Evolutionary conservation across 208 protist genomes (phyloP).

Genomic region (Trypanosoma cruzi): DNA sequence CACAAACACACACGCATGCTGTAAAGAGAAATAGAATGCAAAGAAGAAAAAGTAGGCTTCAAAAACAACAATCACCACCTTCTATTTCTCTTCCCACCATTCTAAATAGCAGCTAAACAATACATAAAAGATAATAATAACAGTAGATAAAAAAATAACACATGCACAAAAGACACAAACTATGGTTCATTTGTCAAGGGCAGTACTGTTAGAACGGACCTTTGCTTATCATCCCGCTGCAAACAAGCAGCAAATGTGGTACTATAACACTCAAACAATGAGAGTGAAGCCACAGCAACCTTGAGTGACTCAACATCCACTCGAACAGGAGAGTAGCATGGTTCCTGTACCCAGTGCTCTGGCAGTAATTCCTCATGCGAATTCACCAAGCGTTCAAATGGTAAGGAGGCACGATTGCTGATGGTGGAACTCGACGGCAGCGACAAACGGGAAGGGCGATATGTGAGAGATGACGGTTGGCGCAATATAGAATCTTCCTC

Average conservation of each 20-base stretch:
- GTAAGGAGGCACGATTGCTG: slow-evolving; percentile 24
- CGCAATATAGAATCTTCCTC: slow-evolving; percentile 9
- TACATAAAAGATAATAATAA: slow-evolving; percentile 25
- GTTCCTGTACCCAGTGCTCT: slow-evolving; percentile 28
- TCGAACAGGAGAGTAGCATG: slow-evolving; percentile 22
- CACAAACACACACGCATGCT: too few relatives aligned
- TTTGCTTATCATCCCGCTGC: slow-evolving; percentile 9
- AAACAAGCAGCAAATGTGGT: slow-evolving; percentile 26
- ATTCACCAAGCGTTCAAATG: slow-evolving; percentile 38
- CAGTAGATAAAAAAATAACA: slow-evolving; percentile 4
- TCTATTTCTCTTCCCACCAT: neutral
- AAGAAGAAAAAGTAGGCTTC: slow-evolving; percentile 13
- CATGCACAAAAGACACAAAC: neutral
- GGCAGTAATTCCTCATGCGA: slow-evolving; percentile 4
- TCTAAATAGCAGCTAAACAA: neutral
- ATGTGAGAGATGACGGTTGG: neutral
- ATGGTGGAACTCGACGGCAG: neutral
- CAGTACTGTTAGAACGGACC: slow-evolving; percentile 15
- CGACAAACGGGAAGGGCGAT: neutral
- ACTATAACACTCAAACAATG: slow-evolving; percentile 33
- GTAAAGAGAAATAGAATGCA: neutral
- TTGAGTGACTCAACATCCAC: slow-evolving; percentile 31
- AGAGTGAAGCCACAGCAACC: slow-evolving; percentile 32
- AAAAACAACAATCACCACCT: slow-evolving; percentile 1
- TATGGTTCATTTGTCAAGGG: slow-evolving; percentile 35